Evolutionary conservation across 1,284 basidiomycete species (phyloP).

Genomic region (Xerocomus alliaceus): DNA sequence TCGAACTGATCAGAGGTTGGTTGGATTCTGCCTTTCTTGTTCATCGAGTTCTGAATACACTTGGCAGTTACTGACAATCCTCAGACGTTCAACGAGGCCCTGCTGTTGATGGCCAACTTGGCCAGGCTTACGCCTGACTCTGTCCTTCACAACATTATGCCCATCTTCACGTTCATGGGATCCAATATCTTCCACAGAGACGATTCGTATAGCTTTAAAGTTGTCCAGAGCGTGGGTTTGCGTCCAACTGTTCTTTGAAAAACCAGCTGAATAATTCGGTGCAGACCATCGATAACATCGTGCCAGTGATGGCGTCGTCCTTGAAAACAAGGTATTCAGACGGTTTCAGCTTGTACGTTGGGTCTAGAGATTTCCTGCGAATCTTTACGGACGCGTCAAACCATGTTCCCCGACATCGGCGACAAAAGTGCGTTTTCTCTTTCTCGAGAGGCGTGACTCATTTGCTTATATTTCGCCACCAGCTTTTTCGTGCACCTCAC

Average conservation of each 20-base stretch:
- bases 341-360: constrained; percentile 68
- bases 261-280: constrained; percentile 2
- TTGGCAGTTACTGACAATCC: constrained; percentile 83
- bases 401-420: constrained; percentile 87
- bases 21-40: constrained; percentile 11
- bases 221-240: constrained; percentile 83
- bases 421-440: constrained; percentile 66
- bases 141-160: constrained; percentile 95
- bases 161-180: constrained; percentile 99
- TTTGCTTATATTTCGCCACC: constrained; percentile 15
- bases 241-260: neutral
- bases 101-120: constrained; percentile 88
- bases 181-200: constrained; percentile 96
- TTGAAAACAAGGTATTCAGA: constrained; percentile 62
- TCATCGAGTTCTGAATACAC: constrained; percentile 1
- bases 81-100: constrained; percentile 92
- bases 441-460: constrained; percentile 3
- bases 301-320: constrained; percentile 89
- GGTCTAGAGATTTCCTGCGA: constrained; percentile 76
- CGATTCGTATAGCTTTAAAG: constrained; percentile 93
- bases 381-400: constrained; percentile 88
- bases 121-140: constrained; percentile 88
- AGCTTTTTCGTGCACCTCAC: constrained; percentile 94
- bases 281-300: constrained; percentile 90
- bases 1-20: constrained; percentile 85